Base-by-base conservation (phyloP, 257 asterid species). In the Coffea eugenioides region DNA sequence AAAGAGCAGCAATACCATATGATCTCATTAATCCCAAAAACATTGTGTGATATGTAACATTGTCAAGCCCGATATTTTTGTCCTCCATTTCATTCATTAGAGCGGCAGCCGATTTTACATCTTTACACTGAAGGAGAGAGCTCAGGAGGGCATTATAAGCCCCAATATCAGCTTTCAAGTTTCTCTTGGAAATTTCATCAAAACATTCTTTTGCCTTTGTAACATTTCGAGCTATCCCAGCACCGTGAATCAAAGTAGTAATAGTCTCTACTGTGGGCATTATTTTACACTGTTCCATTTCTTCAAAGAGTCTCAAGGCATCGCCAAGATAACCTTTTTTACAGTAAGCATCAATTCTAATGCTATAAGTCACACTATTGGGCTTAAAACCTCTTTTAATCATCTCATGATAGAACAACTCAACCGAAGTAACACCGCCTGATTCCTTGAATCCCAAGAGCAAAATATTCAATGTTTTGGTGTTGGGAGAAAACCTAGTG, bases 401-500 rank as follows among this genome's bases (percentile, higher is more conserved):
- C 97, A 95, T 92, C 86, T 95, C 97, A 80, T 93, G 97, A 83
- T 95, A 88, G 85, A 95, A 95, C 87, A 95, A 81, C 87, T 95
- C 99, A 0, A 92, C 94, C 5, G 99, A 80, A 34, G 97, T 92
- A 77, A 92, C 79, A 84, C 90, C 92, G 39, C 97, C 97, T 0
- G 97, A 89, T 80, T 93, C 97, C 84, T 92, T 95, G 85, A 95
- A 95, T 77, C 99, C 99, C 91, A 91, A 80, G 61, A 95, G 84
- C 90, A 95, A 85, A 66, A 93, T 92, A 84, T 93, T 95, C 98
- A 95, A 90, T 11, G 98, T 95, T 85, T 93, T 95, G 46, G 87
- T 84, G 87, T 90, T 86, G 16, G 97, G 95, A 72, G 96, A 82
- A 83, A 89, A 95, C 11, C 83, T 82, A 34, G 86, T 70, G 83